Base-by-base conservation (phyloP, 805 yeast species). In the Saccharomycopsis capsularis region DNA sequence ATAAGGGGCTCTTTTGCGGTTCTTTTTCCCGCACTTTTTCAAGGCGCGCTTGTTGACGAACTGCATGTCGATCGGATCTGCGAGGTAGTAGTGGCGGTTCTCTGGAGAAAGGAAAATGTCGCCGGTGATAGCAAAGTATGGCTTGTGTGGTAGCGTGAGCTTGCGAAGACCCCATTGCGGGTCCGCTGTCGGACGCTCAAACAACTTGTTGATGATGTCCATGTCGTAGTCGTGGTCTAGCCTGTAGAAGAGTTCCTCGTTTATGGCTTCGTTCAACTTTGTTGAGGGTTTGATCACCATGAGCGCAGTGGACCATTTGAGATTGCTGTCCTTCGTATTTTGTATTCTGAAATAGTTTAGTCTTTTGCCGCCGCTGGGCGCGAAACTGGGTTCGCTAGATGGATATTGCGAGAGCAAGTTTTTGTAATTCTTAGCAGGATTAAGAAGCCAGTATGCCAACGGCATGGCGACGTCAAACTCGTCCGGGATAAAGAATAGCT, bases 201-300 rank as follows among this genome's bases (percentile, higher is more conserved):
- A 34, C 3, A 50, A 40, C 4, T 38, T 34, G 58, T 74, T 74
- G 44, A 71, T 57, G 3, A 77, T 59, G 40, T 78, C 82, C 81
- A 76, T 76, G 56, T 78, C 82, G 54, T 68, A 75, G 30, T 76
- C 79, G n/a, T 60, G 52, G 1, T 49, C 27, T 3, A 51, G 34
- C 46, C 68, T 64, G 3, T 63, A 50, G 48, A 54, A 53, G 59
- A 60, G 46, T 39, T 62, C 47, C 51, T 61, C 24, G 19, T 53
- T 44, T 13, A 66, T 56, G 7, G 45, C 51, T 4, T 59, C 46
- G 51, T 62, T 70, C 3, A 57, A 38, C 27, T 57, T 54, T 5
- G 49, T 43, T 3, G 66, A 66, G 2, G 87, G 87, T 37, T 66
- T 69, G n/a, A 80, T 64, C 4, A 81, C 82, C 81, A 82, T 80